Evolutionary conservation across 164 flowering plant genomes (phyloP), one percentile per base, ranked within the genome.

Genomic region (Tinospora cordifolia): DNA sequence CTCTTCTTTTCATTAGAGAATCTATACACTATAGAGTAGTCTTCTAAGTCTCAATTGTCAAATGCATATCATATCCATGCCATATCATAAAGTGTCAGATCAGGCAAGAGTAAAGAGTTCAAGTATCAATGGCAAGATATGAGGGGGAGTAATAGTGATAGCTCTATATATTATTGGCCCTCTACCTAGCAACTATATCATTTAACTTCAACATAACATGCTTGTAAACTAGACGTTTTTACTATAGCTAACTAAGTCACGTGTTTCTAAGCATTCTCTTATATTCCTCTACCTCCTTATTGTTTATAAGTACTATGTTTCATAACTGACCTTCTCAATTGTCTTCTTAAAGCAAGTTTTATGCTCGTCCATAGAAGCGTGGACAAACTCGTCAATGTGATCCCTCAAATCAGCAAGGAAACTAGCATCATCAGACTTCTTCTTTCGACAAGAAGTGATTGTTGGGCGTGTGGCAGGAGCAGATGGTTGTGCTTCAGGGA

Each of bases 331-430:
- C 96, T 92, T 92, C 68, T 85, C 72, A 30, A 92, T 80, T 30
- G 97, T 92, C 76, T 94, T 94, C 79, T 85, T 82, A 71, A 92
- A 94, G 79, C 98, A 92, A 71, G 83, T 75, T 68, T 83, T 85
- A 83, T 94, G 97, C 76, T 94, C 98, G 21, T 91, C 97, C 95
- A 89, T 83, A 9, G 95, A 94, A 69, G 98, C 96, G 78, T 86
- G 74, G 63, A 94, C 70, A 71, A 92, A 94, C 79, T 94, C 98
- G 75, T 92, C 97, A 68, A 92, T 83, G 78, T 92, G 97, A 75
- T 90, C 97, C 81, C 71, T 92, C 14, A 90, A 40, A 78, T 94
- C 96, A 69, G 78, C 82, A 68, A 90, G 39, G 76, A 90, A 94
- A 65, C 83, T 82, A 59, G 90, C 90, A n/a, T 83, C 84, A 2